These are phyloP conservation scores for Helminthosporium solani DNA, from an alignment of 2,329 filamentous ascomycete species.

Conservation along the genomic window DNA sequence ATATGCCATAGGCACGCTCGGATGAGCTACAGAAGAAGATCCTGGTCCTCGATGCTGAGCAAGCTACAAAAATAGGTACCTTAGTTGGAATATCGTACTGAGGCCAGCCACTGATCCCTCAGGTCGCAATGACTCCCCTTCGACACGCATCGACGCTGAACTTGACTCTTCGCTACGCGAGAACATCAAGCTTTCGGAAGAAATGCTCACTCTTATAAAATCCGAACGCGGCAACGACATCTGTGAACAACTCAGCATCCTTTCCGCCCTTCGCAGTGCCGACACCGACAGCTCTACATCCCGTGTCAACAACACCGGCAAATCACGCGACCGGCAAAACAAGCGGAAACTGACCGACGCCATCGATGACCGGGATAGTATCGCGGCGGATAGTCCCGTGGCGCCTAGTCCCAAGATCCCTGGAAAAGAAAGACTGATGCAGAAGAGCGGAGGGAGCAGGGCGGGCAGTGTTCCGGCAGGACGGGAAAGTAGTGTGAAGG, in stretches of 20 bases:
- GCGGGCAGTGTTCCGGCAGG: constrained; percentile 46
- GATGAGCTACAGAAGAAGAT: constrained; percentile 35
- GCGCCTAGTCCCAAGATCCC: constrained; percentile 38
- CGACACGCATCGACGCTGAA: constrained; percentile 46
- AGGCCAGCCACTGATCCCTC: constrained; percentile 5
- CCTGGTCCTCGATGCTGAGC: constrained; percentile 29
- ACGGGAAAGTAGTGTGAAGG: constrained; percentile 53
- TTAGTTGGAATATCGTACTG: background rate
- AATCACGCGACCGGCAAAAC: constrained; percentile 40
- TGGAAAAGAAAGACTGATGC: constrained; percentile 40
- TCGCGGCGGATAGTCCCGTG: constrained; percentile 41
- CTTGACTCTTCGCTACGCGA: constrained; percentile 50
- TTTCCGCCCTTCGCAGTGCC: constrained; percentile 50
- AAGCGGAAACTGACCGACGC: constrained; percentile 41
- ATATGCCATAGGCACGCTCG: constrained; percentile 27
- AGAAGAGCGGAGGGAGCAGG: constrained; percentile 43
- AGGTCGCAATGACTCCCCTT: constrained; percentile 40
- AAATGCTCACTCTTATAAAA: constrained; percentile 47
- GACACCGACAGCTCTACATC: constrained; percentile 42
- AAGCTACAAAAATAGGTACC: constrained; percentile 30
- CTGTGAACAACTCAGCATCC: constrained; percentile 47
- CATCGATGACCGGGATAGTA: constrained; percentile 41
- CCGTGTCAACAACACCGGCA: constrained; percentile 39
- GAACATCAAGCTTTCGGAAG: constrained; percentile 51
- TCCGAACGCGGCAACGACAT: constrained; percentile 46